Percentiles rank a stretch among this genome's conserved stretches.
phyloP scores from a whole-genome alignment of 805 yeast genomes.

The Yueomyces sinensis region DNA sequence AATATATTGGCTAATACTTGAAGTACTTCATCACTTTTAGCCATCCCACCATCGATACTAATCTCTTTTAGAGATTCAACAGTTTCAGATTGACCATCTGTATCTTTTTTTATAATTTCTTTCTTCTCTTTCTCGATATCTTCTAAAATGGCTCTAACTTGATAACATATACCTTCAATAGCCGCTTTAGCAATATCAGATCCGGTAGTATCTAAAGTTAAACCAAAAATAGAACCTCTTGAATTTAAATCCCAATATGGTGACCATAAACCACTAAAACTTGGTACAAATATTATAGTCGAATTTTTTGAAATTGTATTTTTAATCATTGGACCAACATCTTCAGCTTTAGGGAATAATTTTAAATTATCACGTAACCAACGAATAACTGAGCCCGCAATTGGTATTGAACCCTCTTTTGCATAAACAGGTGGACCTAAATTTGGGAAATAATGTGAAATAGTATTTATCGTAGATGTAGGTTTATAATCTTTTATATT shows the following conservation, averaged over 20 bases:
- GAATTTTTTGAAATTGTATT: slow-evolving; percentile 45
- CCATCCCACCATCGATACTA: slow-evolving; percentile 93
- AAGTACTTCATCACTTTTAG: slow-evolving; percentile 80
- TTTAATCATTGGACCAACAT: slow-evolving; percentile 75
- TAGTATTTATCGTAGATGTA: slow-evolving; percentile 81
- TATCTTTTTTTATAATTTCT: slow-evolving; percentile 21
- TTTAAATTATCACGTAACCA: slow-evolving; percentile 89
- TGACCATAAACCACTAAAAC: slow-evolving; percentile 86
- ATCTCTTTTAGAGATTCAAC: slow-evolving; percentile 13
- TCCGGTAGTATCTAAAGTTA: slow-evolving; percentile 85
- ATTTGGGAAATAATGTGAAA: slow-evolving; percentile 80
- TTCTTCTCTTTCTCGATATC: slow-evolving; percentile 78
- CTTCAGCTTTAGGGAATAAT: slow-evolving; percentile 67
- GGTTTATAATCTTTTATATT: no score
- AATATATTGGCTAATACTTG: slow-evolving; percentile 87
- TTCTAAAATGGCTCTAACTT: slow-evolving; percentile 77
- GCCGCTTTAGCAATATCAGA: slow-evolving; percentile 92
- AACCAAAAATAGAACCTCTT: slow-evolving; percentile 84
- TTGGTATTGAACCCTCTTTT: slow-evolving; percentile 90
- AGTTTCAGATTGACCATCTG: slow-evolving; percentile 17
- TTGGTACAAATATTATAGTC: slow-evolving; percentile 91
- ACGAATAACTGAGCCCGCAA: slow-evolving; percentile 87
- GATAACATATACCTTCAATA: slow-evolving; percentile 88
- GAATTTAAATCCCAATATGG: slow-evolving; percentile 94
- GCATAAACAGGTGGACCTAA: slow-evolving; percentile 64